These are phyloP conservation scores for Aspergillus caelatus DNA, from an alignment of 2,329 filamentous ascomycete species.

Conservation along the genomic window DNA sequence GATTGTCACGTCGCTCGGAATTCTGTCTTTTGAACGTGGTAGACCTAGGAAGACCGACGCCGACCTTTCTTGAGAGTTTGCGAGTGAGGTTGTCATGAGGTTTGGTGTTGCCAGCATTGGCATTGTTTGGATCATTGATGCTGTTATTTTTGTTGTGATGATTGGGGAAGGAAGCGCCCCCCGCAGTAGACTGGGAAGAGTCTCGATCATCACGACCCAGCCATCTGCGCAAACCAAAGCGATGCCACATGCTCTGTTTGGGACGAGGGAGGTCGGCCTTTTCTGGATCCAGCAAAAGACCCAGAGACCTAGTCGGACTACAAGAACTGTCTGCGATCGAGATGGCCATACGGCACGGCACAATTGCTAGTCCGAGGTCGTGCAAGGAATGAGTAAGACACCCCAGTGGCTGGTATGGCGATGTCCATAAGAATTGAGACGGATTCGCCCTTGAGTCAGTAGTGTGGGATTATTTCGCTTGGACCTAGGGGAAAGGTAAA, in stretches of 20 bases:
- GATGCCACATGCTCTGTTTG: slow-evolving; percentile 52
- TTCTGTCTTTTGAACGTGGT: slow-evolving; percentile 81
- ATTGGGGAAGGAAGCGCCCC: slow-evolving; percentile 15
- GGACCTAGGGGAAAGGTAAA: slow-evolving; percentile 8
- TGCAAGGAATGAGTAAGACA: slow-evolving; percentile 38
- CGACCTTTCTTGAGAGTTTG: slow-evolving; percentile 55
- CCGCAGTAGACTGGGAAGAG: slow-evolving; percentile 28
- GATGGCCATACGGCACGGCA: slow-evolving; percentile 45
- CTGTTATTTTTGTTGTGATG: slow-evolving; percentile 8
- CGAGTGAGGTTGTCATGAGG: slow-evolving; percentile 37
- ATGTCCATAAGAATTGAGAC: slow-evolving; percentile 42
- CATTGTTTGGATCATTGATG: slow-evolving; percentile 19
- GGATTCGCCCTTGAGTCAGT: slow-evolving; percentile 10
- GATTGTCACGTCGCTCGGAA: slow-evolving; percentile 75
- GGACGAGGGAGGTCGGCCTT: slow-evolving; percentile 32
- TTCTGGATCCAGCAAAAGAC: slow-evolving; percentile 38
- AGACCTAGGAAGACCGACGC: slow-evolving; percentile 74
- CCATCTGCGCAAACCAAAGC: slow-evolving; percentile 45
- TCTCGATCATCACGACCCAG: slow-evolving; percentile 45
- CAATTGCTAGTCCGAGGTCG: slow-evolving; percentile 30
- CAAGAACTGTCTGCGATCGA: slow-evolving; percentile 43
- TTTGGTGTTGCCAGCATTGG: slow-evolving; percentile 22
- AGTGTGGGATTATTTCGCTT: slow-evolving; percentile 9
- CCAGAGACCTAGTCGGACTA: slow-evolving; percentile 39
- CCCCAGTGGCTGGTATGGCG: slow-evolving; percentile 34